Evolutionary conservation across 371 early-diverging fungal genomes (phyloP).

Genomic region (Nematocida sp.): DNA sequence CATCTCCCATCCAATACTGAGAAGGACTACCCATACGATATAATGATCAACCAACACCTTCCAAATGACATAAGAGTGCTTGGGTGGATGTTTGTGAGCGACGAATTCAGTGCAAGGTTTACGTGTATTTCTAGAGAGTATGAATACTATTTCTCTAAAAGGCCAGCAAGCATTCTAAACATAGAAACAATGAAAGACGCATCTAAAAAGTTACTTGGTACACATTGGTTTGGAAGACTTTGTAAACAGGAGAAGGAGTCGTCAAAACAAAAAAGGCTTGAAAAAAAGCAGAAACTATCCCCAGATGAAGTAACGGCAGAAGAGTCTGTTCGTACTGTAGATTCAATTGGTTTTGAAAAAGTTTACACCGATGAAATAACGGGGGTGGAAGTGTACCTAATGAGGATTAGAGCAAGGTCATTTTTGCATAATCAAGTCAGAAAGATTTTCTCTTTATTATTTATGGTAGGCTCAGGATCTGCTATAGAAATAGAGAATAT

Average conservation of each 20-base stretch:
- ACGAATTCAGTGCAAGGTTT: conserved; percentile 81
- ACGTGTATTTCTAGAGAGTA: conserved; percentile 80
- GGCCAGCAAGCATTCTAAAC: conserved; percentile 72
- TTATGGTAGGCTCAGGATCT: conserved; percentile 54
- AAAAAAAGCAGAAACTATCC: conserved; percentile 47
- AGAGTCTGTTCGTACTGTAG: conserved; percentile 50
- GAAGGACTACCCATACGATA: conserved; percentile 76
- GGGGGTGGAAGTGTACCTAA: conserved; percentile 42
- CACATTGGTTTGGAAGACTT: conserved; percentile 86
- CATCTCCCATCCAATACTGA: conserved; percentile 72
- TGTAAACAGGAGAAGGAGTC: conserved; percentile 77
- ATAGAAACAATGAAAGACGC: conserved; percentile 77
- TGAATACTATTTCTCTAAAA: conserved; percentile 78
- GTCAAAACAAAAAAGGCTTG: conserved; percentile 56
- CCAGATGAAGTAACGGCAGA: conserved; percentile 47
- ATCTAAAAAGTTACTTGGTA: conserved; percentile 72
- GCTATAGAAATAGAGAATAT: conserved; percentile 23
- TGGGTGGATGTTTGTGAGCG: conserved; percentile 80
- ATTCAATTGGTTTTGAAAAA: conserved; percentile 30
- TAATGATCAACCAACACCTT: conserved; percentile 77
- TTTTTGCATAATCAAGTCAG: conserved; percentile 70
- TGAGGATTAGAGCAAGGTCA: conserved; percentile 64
- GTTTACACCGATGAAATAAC: not conserved
- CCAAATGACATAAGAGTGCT: conserved; percentile 82
- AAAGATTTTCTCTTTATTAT: conserved; percentile 64